These are phyloP conservation scores for Trichophyton schoenleinii DNA, from an alignment of 2,329 filamentous ascomycete genomes.

Conservation along the genomic window DNA sequence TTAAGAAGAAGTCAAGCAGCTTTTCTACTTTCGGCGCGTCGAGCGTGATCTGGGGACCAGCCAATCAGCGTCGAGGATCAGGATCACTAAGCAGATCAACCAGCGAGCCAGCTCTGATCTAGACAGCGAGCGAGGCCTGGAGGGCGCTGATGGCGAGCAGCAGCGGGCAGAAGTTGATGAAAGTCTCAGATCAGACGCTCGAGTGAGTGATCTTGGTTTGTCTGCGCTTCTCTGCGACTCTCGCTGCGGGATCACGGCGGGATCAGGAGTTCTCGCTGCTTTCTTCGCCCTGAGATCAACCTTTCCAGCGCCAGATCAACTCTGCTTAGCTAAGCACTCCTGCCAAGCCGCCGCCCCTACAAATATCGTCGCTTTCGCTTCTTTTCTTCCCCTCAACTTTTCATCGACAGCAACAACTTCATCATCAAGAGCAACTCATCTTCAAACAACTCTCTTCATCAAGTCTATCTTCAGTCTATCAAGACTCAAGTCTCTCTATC, in stretches of 20 bases:
- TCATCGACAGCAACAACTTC: constrained; percentile 20
- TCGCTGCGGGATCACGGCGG: neutral
- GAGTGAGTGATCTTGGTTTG: too few species aligned
- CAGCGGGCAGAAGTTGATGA: too few species aligned
- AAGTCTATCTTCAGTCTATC: constrained; percentile 8
- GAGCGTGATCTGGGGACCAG: constrained; percentile 11
- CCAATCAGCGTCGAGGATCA: constrained; percentile 28
- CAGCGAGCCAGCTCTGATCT: constrained; percentile 4
- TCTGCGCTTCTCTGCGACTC: too few species aligned
- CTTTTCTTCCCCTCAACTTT: constrained; percentile 13
- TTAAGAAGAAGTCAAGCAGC: constrained; percentile 6
- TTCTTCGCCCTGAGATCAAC: constrained; percentile 14
- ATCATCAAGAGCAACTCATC: constrained; percentile 7
- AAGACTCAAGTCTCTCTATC: constrained; percentile 15
- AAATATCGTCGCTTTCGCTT: too few species aligned
- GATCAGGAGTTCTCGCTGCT: constrained; percentile 18
- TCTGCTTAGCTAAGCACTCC: too few species aligned
- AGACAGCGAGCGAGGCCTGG: neutral
- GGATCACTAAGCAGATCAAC: neutral
- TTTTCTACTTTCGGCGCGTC: neutral
- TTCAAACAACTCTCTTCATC: constrained; percentile 17
- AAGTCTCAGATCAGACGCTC: too few species aligned
- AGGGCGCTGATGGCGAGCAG: neutral
- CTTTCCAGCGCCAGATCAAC: neutral
- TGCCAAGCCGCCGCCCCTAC: too few species aligned